Base-by-base conservation (phyloP, 164 flowering plant species). In the Annona cherimola region DNA sequence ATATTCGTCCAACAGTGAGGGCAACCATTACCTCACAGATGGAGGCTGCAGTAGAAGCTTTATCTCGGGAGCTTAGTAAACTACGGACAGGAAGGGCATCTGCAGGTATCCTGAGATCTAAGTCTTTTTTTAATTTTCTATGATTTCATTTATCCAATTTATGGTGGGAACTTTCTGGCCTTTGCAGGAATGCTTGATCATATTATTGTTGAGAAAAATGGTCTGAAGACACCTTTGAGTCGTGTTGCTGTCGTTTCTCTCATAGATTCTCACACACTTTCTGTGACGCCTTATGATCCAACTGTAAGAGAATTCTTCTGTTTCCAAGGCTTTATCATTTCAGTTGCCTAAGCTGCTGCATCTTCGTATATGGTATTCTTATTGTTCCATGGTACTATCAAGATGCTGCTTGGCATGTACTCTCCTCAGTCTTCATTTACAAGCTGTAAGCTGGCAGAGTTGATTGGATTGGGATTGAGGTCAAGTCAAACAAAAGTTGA, bases 161-260 rank as follows among this genome's bases (percentile, higher is more conserved):
- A 4, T 71, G 71, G 19, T 70, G 12, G 11, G n/a, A 69, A 26
- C 57, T 68, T 66, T 35, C 39, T 55, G 20, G 39, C 66, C 5
- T 61, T n/a, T 83, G 9, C 87, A 90, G 98, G 99, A 70, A 91
- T 95, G 96, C 93, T 95, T 72, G 99, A 95, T 77, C 99, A 95
- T 79, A 93, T 95, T 60, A 85, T 90, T 46, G 89, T 92, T 46
- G 94, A 92, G 80, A 79, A 86, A 62, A 76, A 79, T 75, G 97
- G 95, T 66, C 79, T 86, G 50, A 91, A 90, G 90, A 79, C 80
- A 74, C 86, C 91, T 18, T 73, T 95, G 81, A 83, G 73, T 81
- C 88, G 85, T 78, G 46, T 92, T 66, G 97, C 98, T 75, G 85
- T 85, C 69, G 92, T 93, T 69, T 91, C 97, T 5, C 94, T 91